Base-by-base conservation (phyloP, 768 basidiomycete genomes). In the Podaxis mareebaensis region DNA sequence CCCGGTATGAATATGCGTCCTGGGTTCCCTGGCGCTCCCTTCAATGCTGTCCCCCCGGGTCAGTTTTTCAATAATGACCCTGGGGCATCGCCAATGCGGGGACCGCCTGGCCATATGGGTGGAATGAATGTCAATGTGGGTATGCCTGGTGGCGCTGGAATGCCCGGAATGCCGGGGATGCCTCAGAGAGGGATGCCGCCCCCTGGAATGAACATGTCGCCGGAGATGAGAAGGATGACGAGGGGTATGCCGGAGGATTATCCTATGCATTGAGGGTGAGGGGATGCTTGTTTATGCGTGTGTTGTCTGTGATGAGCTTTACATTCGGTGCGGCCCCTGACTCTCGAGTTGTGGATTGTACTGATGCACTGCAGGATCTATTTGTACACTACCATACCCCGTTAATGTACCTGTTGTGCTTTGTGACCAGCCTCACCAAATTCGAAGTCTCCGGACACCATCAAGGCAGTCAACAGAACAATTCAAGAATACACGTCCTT, bases 161-260 rank as follows among this genome's bases (percentile, higher is more conserved):
- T 67, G 61, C 64, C 60, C 17, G 72, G 73, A 8, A 74, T 77
- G 67, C 67, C 66, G 2, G 68, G 70, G 11, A 74, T 76, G 73
- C 40, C 54, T 13, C 61, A 55, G 36, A 54, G 61, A 52, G 61
- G 61, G 33, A 57, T 63, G 48, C 61, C 61, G 24, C 61, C 61
- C 2, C 61, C 54, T 24, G 65, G 67, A 3, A 70, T 72, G 66
- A 72, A 73, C 30, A 67, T 74, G 38, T 58, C 69, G 1, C 72
- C 68, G 22, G 71, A 69, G 42, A 65, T 71, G 36, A 63, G 70
- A 58, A 66, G 76, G 52, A 71, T 73, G 64, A 66, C 72, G 28
- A 66, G 73, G 22, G 72, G 71, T 42, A 76, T 77, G 74, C 60
- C 57, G 61, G 74, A 75, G 52, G 75, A 70, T 17, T 74, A 71